Evolutionary conservation across 129 eudicot genomes (phyloP).

Genomic region (Erigeron canadensis): DNA sequence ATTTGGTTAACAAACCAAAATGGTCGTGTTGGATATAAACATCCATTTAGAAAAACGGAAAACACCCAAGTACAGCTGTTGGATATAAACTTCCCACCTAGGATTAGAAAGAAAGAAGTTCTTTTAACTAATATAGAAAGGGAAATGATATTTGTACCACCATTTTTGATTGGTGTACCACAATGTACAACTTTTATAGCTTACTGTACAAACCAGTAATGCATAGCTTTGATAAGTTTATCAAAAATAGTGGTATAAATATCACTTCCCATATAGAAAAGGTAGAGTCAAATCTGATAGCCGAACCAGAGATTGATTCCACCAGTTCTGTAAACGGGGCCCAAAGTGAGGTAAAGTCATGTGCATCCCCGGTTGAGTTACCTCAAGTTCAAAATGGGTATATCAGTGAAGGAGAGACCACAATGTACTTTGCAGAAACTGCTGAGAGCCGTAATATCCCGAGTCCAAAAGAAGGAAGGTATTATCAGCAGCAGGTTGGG

Average conservation of each 20-base stretch:
- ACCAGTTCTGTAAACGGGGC: conserved; percentile 66
- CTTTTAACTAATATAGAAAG: conserved; percentile 20
- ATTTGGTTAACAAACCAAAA: conserved; percentile 69
- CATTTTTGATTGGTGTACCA: no score
- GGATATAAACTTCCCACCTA: conserved; percentile 75
- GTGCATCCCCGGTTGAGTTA: conserved; percentile 50
- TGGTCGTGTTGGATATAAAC: no score
- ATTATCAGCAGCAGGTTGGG: conserved; percentile 53
- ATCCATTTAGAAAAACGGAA: conserved; percentile 48
- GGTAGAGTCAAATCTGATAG: conserved; percentile 26
- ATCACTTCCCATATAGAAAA: no score
- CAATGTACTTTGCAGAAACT: conserved; percentile 96
- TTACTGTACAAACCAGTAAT: no score
- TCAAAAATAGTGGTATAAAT: no score
- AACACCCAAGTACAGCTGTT: conserved; percentile 54
- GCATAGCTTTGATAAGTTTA: no score
- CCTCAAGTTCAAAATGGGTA: conserved; percentile 47
- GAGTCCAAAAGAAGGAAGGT: conserved; percentile 58
- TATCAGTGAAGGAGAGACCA: conserved; percentile 82
- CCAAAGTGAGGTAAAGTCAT: conserved; percentile 64
- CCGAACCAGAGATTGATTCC: conserved; percentile 57
- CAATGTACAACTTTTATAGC: no score
- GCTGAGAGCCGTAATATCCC: conserved; percentile 83
- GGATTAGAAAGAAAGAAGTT: conserved; percentile 31
- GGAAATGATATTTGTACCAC: no score